Conservation (phyloP, 495 filamentous ascomycete species). For the Penicillium goetzii region DNA sequence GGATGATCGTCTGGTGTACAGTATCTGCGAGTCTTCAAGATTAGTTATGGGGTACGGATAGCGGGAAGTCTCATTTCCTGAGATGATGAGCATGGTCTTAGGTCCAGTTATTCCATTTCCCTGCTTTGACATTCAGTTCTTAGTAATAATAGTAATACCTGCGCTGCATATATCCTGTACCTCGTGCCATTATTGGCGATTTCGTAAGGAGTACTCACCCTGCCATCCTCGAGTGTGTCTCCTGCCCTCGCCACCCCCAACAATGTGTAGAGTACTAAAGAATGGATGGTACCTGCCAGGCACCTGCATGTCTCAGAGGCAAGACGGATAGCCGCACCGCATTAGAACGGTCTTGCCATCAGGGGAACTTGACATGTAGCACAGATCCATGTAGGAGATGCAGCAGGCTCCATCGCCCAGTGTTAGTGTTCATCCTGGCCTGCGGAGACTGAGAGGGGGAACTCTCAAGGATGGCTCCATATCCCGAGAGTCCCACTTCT, state of each 20-base stretch:
- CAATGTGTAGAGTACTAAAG: background rate
- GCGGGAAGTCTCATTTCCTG: background rate
- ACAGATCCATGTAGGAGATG: background rate
- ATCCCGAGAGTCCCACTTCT: slow-evolving; percentile 21
- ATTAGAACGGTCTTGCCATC: background rate
- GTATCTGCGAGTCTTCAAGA: background rate
- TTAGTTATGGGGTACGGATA: background rate
- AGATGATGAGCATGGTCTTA: background rate
- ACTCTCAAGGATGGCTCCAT: slow-evolving; percentile 21
- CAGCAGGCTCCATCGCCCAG: background rate
- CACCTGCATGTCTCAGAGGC: slow-evolving; percentile 1
- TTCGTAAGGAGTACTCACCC: background rate
- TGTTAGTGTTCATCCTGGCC: slow-evolving; percentile 17
- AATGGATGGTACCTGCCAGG: background rate
- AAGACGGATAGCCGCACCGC: slow-evolving; percentile 1
- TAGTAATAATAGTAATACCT: background rate
- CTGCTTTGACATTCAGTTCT: background rate
- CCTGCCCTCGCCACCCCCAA: background rate
- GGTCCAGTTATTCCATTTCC: background rate
- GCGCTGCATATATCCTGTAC: background rate
- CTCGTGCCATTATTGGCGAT: background rate
- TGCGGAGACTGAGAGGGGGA: slow-evolving; percentile 13
- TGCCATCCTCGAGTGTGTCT: background rate
- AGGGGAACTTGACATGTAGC: slow-evolving; percentile 13
- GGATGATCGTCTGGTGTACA: background rate